A percentile compares a stretch with the other conserved stretches of the same genome.
phyloP scores from a whole-genome alignment of 73 alveolate species.

The Vitrella brassicaformis region DNA sequence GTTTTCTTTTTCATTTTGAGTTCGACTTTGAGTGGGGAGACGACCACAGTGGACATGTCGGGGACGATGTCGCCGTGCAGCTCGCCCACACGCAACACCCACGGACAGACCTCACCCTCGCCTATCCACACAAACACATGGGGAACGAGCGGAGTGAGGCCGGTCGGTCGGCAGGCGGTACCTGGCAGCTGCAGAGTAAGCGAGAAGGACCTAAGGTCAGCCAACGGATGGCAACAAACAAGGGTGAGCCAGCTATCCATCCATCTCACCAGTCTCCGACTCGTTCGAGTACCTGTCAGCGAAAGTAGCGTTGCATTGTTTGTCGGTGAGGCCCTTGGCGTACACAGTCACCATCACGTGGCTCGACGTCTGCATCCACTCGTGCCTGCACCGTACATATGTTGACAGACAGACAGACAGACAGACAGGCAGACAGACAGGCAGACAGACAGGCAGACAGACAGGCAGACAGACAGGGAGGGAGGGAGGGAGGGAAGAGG shows the following conservation, averaged over 20 bases:
- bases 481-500: background rate
- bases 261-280: too few species aligned
- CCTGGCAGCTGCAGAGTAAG: too few species aligned
- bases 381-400: constrained; percentile 1
- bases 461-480: background rate
- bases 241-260: too few species aligned
- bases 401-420: background rate
- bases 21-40: constrained; percentile 66
- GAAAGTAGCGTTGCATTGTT: too few species aligned
- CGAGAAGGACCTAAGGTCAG: too few species aligned
- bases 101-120: too few species aligned
- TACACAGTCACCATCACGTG: background rate
- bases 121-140: too few species aligned
- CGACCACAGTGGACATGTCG: constrained; percentile 42
- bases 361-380: background rate
- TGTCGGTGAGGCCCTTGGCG: background rate
- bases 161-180: too few species aligned
- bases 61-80: constrained; percentile 51
- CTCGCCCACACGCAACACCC: too few species aligned
- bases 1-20: constrained; percentile 63
- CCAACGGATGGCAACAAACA: too few species aligned
- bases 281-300: too few species aligned
- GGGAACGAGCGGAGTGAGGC: too few species aligned
- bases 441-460: background rate
- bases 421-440: background rate